These are phyloP conservation scores for Parasitella parasitica DNA, from an alignment of 371 early-diverging fungal species.

Conservation along the genomic window DNA sequence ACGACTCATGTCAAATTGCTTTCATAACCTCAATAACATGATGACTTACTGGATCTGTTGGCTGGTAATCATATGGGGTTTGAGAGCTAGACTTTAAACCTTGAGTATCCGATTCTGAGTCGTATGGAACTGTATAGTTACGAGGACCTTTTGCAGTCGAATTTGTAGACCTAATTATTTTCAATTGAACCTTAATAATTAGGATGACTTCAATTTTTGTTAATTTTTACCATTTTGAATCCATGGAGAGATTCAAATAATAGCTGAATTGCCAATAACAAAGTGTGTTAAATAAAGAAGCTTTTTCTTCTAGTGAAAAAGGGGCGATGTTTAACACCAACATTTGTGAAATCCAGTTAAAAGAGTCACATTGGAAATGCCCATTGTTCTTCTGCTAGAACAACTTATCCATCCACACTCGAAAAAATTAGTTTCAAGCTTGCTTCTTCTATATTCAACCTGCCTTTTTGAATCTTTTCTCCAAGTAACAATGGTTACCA, in stretches of 20 bases:
- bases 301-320: neutral
- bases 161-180: constrained; percentile 10
- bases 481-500: too few relatives aligned
- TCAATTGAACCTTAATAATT: neutral
- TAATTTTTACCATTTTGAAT: constrained; percentile 31
- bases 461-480: too few relatives aligned
- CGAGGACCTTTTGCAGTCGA: constrained; percentile 31
- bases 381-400: too few relatives aligned
- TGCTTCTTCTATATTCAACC: too few relatives aligned
- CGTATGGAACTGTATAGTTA: constrained; percentile 44
- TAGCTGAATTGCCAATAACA: constrained; percentile 2
- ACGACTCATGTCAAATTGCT: neutral
- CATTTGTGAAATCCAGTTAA: neutral
- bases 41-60: constrained; percentile 10
- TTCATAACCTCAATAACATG: neutral
- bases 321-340: neutral
- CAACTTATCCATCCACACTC: neutral
- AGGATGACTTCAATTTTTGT: neutral
- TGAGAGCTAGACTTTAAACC: constrained; percentile 25
- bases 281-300: neutral
- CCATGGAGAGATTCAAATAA: constrained; percentile 31
- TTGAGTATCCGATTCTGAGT: constrained; percentile 46
- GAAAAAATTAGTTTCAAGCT: neutral
- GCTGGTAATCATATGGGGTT: constrained; percentile 32
- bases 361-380: neutral